Conservation (phyloP, 306 rosid genomes). For the Quercus parvula region DNA sequence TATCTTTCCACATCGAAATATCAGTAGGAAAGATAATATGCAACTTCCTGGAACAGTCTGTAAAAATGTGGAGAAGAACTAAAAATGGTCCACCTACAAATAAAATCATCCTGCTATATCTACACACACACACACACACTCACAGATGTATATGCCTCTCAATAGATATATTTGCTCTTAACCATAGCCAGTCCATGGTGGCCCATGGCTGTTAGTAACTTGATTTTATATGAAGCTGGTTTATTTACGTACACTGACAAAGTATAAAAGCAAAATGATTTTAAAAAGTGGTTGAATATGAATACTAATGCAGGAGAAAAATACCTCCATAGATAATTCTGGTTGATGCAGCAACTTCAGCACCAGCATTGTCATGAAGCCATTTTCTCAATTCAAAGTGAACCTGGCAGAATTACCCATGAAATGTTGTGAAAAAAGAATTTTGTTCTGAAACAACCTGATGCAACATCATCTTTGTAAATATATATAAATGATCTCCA, state of each 20-base stretch:
- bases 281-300: neutral
- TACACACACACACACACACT: neutral
- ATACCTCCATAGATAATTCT: conserved; percentile 95
- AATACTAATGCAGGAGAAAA: neutral
- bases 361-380: conserved; percentile 55
- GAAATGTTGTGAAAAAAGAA: conserved; percentile 6
- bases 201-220: neutral
- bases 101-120: too few relatives aligned
- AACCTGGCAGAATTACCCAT: conserved; percentile 47
- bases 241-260: neutral
- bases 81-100: too few relatives aligned
- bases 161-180: neutral
- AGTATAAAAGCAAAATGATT: neutral
- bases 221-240: neutral
- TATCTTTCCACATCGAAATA: too few relatives aligned
- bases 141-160: neutral
- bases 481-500: neutral
- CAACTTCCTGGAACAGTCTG: too few relatives aligned
- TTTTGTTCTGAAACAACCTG: neutral
- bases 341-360: conserved; percentile 63
- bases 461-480: neutral
- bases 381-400: conserved; percentile 86
- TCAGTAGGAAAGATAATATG: too few relatives aligned
- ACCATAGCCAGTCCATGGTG: neutral
- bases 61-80: too few relatives aligned